phyloP scores from a whole-genome alignment of 352 stramenopile species.

The Phytophthora macrochlamydospora region DNA sequence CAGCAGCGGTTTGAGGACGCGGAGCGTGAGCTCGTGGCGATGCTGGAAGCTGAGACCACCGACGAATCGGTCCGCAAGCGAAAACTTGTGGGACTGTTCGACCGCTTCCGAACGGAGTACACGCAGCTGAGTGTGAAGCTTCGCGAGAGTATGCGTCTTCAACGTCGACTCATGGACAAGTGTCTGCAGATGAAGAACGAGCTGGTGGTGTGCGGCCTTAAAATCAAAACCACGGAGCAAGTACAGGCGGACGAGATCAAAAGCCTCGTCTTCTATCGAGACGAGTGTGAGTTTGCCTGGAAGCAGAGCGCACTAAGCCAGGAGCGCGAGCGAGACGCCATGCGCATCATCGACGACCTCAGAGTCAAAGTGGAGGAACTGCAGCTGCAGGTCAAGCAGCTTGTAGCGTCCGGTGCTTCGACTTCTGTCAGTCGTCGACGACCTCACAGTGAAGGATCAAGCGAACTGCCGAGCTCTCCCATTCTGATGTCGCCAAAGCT shows the following conservation, averaged over 20 bases:
- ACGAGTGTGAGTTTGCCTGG: conserved; percentile 78
- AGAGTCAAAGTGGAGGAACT: conserved; percentile 63
- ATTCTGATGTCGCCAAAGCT: conserved; percentile 5
- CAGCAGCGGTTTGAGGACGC: conserved; percentile 43
- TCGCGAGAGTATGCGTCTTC: conserved; percentile 53
- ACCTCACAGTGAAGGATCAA: conserved; percentile 2
- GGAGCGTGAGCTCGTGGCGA: conserved; percentile 52
- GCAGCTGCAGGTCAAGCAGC: conserved; percentile 53
- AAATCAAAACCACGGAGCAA: conserved; percentile 62
- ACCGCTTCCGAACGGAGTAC: conserved; percentile 71
- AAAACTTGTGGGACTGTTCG: conserved; percentile 66
- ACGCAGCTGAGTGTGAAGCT: conserved; percentile 57
- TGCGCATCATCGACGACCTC: conserved; percentile 73
- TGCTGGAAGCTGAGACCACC: conserved; percentile 52
- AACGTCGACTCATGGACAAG: conserved; percentile 69
- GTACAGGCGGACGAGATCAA: conserved; percentile 76
- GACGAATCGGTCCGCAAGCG: conserved; percentile 62
- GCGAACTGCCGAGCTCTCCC: neutral
- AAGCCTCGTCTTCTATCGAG: conserved; percentile 70
- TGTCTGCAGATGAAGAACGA: conserved; percentile 76
- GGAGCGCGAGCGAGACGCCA: conserved; percentile 62
- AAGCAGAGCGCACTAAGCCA: conserved; percentile 59
- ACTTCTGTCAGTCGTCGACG: conserved; percentile 9
- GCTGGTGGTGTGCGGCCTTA: conserved; percentile 58
- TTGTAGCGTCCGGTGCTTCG: conserved; percentile 27